Evolutionary conservation across 78 protist genomes (phyloP).

Genomic region (Dictyostelium purpureum): DNA sequence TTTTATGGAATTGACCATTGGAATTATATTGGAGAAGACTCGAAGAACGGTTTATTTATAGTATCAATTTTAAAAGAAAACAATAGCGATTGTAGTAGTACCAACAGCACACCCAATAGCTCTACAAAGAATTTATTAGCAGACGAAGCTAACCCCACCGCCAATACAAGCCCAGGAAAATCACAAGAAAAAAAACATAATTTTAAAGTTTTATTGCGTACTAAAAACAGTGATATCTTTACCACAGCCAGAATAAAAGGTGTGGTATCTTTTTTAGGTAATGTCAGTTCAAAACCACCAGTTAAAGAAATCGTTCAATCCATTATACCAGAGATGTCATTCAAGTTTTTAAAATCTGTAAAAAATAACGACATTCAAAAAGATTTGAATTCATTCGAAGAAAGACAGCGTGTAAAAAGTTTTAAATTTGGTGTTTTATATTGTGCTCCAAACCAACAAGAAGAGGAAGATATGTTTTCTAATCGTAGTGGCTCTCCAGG

Average conservation of each 20-base stretch:
- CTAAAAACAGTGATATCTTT: conserved; percentile 12
- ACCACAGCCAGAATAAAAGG: conserved; percentile 10
- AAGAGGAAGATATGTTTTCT: conserved; percentile 79
- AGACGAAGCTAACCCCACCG: neutral
- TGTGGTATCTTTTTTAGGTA: conserved; percentile 4
- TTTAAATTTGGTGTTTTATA: conserved; percentile 81
- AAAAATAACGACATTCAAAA: conserved; percentile 30
- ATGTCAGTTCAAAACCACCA: conserved; percentile 15
- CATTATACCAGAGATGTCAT: neutral
- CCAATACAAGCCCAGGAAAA: neutral
- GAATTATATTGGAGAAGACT: conserved; percentile 59
- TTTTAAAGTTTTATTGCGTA: conserved; percentile 38
- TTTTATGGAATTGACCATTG: conserved; percentile 23
- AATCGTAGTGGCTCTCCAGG: conserved; percentile 45
- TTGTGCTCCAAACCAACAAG: conserved; percentile 56
- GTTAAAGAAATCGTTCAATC: conserved; percentile 39
- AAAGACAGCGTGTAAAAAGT: conserved; percentile 58
- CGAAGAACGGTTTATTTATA: conserved; percentile 41
- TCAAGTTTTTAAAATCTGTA: conserved; percentile 9
- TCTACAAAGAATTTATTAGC: neutral
- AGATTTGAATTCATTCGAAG: conserved; percentile 58
- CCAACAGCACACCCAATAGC: neutral
- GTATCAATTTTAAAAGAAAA: conserved; percentile 40
- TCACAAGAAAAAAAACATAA: conserved; percentile 1
- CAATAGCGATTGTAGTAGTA: neutral